phyloP scores from a whole-genome alignment of 1,284 basidiomycete species.

The Ganoderma boninense region DNA sequence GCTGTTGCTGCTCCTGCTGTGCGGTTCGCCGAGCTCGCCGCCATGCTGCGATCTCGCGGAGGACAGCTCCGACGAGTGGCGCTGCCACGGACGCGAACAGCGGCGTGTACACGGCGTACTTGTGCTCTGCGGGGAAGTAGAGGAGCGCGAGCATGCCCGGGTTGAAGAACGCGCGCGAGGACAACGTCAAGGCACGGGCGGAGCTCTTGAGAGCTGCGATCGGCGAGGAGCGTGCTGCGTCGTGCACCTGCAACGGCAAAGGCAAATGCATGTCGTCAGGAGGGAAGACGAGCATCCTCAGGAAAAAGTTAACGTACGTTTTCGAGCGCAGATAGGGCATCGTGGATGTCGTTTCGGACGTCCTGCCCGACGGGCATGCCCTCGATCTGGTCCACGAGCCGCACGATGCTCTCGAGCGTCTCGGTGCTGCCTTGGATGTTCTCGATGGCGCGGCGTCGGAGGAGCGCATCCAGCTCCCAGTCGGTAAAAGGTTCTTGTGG shows the following conservation, averaged over 20 bases:
- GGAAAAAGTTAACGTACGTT: slow-evolving; percentile 55
- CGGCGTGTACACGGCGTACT: slow-evolving; percentile 93
- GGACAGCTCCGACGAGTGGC: slow-evolving; percentile 78
- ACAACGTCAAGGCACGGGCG: slow-evolving; percentile 70
- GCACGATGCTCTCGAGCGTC: slow-evolving; percentile 83
- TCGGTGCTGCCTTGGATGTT: slow-evolving; percentile 75
- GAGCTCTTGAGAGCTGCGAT: slow-evolving; percentile 66
- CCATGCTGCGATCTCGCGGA: slow-evolving; percentile 76
- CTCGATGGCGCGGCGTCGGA: slow-evolving; percentile 76
- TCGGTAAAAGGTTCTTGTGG: slow-evolving; percentile 52
- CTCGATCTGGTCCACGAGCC: slow-evolving; percentile 83
- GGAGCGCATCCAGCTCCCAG: slow-evolving; percentile 85
- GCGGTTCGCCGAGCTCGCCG: slow-evolving; percentile 37
- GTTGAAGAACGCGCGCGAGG: slow-evolving; percentile 95
- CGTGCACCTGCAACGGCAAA: slow-evolving; percentile 49
- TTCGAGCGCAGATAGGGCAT: slow-evolving; percentile 75
- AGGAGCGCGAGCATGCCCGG: slow-evolving; percentile 95
- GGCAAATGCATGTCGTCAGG: not conserved
- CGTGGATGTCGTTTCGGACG: slow-evolving; percentile 77
- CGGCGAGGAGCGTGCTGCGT: slow-evolving; percentile 50
- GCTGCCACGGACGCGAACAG: slow-evolving; percentile 90
- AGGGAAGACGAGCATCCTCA: slow-evolving; percentile 2
- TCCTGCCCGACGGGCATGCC: slow-evolving; percentile 89
- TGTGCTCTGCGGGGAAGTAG: slow-evolving; percentile 97
- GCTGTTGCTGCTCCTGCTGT: not conserved